These are phyloP conservation scores for Sarcodon sp. DNA, from an alignment of 768 basidiomycete genomes.

Conservation along the genomic window DNA sequence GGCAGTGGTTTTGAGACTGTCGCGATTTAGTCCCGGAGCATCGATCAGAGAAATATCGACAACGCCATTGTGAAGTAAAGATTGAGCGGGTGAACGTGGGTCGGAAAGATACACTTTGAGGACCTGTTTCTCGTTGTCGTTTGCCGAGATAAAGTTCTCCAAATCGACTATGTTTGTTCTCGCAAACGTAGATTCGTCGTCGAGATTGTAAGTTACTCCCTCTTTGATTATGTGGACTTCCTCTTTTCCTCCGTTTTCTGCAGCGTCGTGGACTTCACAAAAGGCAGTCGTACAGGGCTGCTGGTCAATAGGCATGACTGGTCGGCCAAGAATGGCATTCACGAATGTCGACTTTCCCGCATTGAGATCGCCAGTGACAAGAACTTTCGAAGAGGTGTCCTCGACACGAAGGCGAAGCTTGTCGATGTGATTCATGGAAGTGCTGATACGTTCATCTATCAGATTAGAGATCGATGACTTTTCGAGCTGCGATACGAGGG, in stretches of 20 bases:
- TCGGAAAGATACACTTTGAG: conserved; percentile 88
- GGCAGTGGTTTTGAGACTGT: conserved; percentile 89
- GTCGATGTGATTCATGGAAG: conserved; percentile 67
- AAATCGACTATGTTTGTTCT: conserved; percentile 55
- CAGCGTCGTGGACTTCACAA: conserved; percentile 89
- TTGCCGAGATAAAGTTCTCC: conserved; percentile 67
- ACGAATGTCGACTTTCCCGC: conserved; percentile 98
- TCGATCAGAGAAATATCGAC: conserved; percentile 98
- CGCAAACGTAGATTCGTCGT: conserved; percentile 68
- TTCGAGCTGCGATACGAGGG: conserved; percentile 86
- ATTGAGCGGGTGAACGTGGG: conserved; percentile 61
- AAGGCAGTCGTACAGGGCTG: conserved; percentile 97
- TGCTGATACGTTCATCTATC: conserved; percentile 70
- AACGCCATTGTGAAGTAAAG: conserved; percentile 87
- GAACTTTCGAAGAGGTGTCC: conserved; percentile 89
- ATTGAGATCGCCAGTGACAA: conserved; percentile 97
- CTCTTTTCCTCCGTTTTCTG: conserved; percentile 68
- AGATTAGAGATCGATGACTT: conserved; percentile 88
- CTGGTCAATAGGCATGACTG: conserved; percentile 95
- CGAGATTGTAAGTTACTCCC: conserved; percentile 49
- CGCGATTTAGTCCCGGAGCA: conserved; percentile 93
- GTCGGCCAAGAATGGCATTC: conserved; percentile 82
- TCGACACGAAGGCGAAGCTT: conserved; percentile 78
- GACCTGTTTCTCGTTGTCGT: conserved; percentile 54
- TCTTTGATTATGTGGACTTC: conserved; percentile 78